These are phyloP conservation scores for Eimeria acervulina DNA, from an alignment of 169 alveolate genomes.

Conservation along the genomic window DNA sequence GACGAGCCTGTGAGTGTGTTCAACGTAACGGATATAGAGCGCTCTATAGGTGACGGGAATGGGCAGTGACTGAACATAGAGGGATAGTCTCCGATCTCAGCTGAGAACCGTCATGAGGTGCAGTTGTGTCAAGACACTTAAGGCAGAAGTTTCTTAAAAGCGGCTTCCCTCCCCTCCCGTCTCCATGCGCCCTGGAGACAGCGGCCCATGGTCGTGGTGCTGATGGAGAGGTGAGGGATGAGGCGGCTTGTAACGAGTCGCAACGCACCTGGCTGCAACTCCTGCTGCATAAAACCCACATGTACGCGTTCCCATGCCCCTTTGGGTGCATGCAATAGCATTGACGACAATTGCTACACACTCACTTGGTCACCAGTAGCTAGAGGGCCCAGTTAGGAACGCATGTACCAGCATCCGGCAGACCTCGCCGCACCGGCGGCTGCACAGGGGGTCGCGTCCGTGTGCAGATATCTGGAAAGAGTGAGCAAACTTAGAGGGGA, in stretches of 20 bases:
- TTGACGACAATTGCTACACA: not conserved
- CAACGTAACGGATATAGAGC: not conserved
- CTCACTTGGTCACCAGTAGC: not conserved
- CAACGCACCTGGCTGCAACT: not conserved
- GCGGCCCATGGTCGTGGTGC: not conserved
- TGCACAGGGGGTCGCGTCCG: not conserved
- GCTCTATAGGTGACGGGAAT: not conserved
- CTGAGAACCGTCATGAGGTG: not conserved
- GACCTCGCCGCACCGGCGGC: not conserved
- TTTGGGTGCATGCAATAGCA: not conserved
- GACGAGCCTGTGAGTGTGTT: not conserved
- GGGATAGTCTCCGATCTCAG: not conserved
- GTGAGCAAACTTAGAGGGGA: not conserved
- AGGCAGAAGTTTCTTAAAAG: not conserved
- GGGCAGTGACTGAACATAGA: not conserved
- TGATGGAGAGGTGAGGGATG: not conserved
- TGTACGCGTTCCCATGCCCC: not conserved
- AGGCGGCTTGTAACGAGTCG: not conserved
- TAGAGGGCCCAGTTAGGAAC: not conserved
- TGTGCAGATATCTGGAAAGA: not conserved
- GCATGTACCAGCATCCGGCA: not conserved
- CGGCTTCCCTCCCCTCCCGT: not conserved
- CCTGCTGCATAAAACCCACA: not conserved
- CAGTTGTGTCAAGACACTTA: not conserved
- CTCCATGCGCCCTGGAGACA: not conserved